Percentiles rank a stretch among this genome's conserved stretches.
phyloP scores from a whole-genome alignment of 305 asterid species.

The Vinca major region DNA sequence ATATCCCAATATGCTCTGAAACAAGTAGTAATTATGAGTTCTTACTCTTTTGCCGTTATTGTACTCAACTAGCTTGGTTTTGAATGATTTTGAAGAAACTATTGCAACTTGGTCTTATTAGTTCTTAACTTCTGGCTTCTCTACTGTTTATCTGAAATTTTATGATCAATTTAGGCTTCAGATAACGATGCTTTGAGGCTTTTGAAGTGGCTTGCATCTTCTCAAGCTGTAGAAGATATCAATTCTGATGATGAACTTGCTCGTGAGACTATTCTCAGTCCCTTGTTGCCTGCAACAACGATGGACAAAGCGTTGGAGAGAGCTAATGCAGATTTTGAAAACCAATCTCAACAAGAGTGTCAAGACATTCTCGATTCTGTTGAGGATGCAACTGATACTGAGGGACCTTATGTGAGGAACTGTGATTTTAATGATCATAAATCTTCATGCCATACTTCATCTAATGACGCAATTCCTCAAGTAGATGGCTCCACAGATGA shows the following conservation, averaged over 20 bases:
- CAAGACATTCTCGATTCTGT: slow-evolving; percentile 96
- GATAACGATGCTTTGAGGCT: slow-evolving; percentile 81
- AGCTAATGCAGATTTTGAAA: slow-evolving; percentile 73
- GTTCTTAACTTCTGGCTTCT: slow-evolving; percentile 10
- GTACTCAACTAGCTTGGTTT: neutral
- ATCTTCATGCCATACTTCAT: slow-evolving; percentile 27
- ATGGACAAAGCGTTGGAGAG: slow-evolving; percentile 65
- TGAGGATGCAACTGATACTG: slow-evolving; percentile 34
- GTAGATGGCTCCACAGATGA: slow-evolving; percentile 75
- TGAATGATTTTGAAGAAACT: neutral
- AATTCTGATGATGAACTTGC: slow-evolving; percentile 97
- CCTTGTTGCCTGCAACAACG: slow-evolving; percentile 61
- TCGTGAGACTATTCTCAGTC: slow-evolving; percentile 66
- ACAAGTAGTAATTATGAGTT: neutral
- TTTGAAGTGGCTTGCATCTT: slow-evolving; percentile 96
- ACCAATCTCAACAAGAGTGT: slow-evolving; percentile 94
- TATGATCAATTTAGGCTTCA: slow-evolving; percentile 34
- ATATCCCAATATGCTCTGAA: neutral
- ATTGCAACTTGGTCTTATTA: neutral
- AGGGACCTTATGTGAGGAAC: slow-evolving; percentile 34
- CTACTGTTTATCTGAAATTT: neutral
- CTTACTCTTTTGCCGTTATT: neutral
- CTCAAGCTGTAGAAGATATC: slow-evolving; percentile 95
- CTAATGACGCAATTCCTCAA: slow-evolving; percentile 53
- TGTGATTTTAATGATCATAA: slow-evolving; percentile 24